phyloP scores from a whole-genome alignment of 176 grass and related monocot genomes.

The Oryza officinalis region DNA sequence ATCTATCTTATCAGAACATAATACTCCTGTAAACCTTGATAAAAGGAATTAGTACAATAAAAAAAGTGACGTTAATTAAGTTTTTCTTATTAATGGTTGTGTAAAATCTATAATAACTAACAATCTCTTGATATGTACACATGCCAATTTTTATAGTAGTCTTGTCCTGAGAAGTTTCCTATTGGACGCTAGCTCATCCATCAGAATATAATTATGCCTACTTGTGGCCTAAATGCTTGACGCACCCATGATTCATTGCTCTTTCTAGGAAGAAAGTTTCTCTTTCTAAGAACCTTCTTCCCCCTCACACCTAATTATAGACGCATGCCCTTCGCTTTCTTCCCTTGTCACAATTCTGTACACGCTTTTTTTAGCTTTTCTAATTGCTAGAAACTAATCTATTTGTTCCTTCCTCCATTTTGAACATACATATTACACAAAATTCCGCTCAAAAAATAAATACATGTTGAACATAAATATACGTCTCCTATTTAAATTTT shows the following conservation, averaged over 20 bases:
- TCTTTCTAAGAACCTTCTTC: slow-evolving; percentile 50
- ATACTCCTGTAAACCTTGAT: too few relatives aligned
- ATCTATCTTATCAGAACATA: too few relatives aligned
- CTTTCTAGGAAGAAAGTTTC: background rate
- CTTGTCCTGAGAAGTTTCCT: slow-evolving; percentile 22
- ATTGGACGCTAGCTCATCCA: background rate
- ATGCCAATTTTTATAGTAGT: background rate
- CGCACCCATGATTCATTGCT: slow-evolving; percentile 1
- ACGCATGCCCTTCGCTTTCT: slow-evolving; percentile 10
- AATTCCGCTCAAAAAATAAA: background rate
- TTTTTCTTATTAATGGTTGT: too few relatives aligned
- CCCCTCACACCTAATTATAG: background rate
- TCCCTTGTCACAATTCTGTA: background rate
- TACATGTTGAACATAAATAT: background rate
- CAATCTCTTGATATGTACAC: background rate
- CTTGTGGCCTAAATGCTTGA: slow-evolving; percentile 8
- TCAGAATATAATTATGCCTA: background rate
- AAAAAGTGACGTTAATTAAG: too few relatives aligned
- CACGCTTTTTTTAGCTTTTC: background rate
- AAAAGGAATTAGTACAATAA: too few relatives aligned
- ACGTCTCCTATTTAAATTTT: background rate
- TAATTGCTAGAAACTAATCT: background rate
- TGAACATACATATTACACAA: background rate
- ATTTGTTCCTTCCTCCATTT: background rate
- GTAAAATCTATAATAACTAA: background rate